Percentiles rank a stretch among this genome's conserved stretches.
These are phyloP conservation scores for Mucor velutinosus DNA, from an alignment of 371 early-diverging fungal species.

Conservation along the genomic window DNA sequence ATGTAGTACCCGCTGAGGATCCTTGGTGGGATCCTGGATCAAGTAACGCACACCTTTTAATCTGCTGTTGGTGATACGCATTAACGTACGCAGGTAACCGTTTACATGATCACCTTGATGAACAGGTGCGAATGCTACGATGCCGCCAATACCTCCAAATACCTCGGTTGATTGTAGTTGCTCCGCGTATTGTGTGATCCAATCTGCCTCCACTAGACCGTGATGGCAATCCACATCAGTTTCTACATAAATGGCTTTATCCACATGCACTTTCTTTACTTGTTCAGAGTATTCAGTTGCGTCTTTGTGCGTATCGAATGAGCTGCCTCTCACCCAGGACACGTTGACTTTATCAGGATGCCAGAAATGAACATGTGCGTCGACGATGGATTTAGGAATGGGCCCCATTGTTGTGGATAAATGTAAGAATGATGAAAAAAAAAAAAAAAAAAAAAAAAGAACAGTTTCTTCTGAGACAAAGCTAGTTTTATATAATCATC, in stretches of 20 bases:
- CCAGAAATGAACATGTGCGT: conserved; percentile 51
- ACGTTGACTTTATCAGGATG: conserved; percentile 35
- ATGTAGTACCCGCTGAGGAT: conserved; percentile 27
- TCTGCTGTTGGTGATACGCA: conserved; percentile 17
- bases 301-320: conserved; percentile 26
- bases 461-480: not conserved
- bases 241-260: conserved; percentile 24
- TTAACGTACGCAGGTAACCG: conserved; percentile 32
- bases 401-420: conserved; percentile 2
- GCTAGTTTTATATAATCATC: not conserved
- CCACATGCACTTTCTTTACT: not conserved
- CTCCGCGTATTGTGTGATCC: conserved; percentile 38
- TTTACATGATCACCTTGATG: conserved; percentile 35
- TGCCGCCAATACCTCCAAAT: conserved; percentile 44
- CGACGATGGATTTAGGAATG: conserved; percentile 20
- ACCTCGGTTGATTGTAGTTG: conserved; percentile 6
- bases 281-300: conserved; percentile 17
- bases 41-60: conserved; percentile 44
- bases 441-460: not conserved
- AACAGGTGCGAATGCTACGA: conserved; percentile 52
- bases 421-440: not conserved
- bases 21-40: conserved; percentile 35
- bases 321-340: conserved; percentile 28
- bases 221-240: conserved; percentile 34
- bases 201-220: conserved; percentile 44